Conservation (phyloP, 2,329 filamentous ascomycete genomes). For the Corinectria fuckeliana region DNA sequence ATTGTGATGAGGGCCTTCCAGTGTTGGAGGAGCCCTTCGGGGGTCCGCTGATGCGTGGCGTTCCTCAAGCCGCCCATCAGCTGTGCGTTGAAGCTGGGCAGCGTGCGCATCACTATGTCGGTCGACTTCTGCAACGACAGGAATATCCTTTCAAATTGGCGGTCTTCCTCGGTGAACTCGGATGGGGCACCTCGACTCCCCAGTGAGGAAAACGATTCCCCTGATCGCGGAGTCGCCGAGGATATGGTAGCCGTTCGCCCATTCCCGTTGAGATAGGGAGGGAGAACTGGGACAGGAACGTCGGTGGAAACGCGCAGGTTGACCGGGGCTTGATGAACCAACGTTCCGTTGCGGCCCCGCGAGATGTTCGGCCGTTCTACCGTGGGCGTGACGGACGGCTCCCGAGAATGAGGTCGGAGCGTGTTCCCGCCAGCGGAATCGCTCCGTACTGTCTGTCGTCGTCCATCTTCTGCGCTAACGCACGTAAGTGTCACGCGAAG, state of each 20-base stretch:
- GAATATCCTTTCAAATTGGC: constrained; percentile 83
- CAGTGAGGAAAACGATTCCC: constrained; percentile 76
- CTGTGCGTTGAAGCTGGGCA: constrained; percentile 74
- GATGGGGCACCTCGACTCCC: constrained; percentile 54
- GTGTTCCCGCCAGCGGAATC: constrained; percentile 51
- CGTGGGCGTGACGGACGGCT: constrained; percentile 61
- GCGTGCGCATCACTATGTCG: constrained; percentile 72
- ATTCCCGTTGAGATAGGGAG: constrained; percentile 56
- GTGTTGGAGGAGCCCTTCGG: constrained; percentile 65
- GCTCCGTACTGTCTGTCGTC: constrained; percentile 23
- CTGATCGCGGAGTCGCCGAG: constrained; percentile 78
- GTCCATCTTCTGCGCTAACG: constrained; percentile 37
- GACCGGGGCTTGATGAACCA: constrained; percentile 57
- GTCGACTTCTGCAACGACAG: constrained; percentile 75
- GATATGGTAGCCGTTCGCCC: constrained; percentile 59
- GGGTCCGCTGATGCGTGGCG: constrained; percentile 65
- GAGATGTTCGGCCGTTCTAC: constrained; percentile 52
- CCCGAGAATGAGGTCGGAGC: constrained; percentile 57
- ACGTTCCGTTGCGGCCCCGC: constrained; percentile 45
- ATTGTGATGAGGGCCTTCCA: constrained; percentile 76
- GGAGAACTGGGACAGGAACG: constrained; percentile 47
- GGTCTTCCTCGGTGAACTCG: constrained; percentile 78
- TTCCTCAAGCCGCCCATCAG: constrained; percentile 69
- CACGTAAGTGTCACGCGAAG: constrained; percentile 61
- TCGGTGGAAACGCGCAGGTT: constrained; percentile 65